phyloP scores from a whole-genome alignment of 257 asterid species.

The Euphrasia confusa region DNA sequence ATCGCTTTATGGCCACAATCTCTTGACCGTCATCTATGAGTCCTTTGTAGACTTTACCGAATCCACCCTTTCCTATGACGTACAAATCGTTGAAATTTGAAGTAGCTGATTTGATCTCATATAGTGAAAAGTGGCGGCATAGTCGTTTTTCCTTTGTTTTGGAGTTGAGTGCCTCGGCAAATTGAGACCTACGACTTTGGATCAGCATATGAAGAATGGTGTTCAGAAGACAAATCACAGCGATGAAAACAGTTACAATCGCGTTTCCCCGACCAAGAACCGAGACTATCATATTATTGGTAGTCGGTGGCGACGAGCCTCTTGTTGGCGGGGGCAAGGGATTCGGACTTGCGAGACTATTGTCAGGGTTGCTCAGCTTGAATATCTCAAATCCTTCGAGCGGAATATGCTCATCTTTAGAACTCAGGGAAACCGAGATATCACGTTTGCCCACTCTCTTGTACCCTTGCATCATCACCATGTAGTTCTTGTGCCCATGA shows the following conservation, averaged over 20 bases:
- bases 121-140: slow-evolving; percentile 46
- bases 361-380: slow-evolving; percentile 63
- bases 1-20: slow-evolving; percentile 51
- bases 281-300: slow-evolving; percentile 5
- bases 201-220: slow-evolving; percentile 31
- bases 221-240: slow-evolving; percentile 37
- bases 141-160: slow-evolving; percentile 27
- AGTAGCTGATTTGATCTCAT: slow-evolving; percentile 44
- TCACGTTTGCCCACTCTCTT: slow-evolving; percentile 42
- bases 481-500: slow-evolving; percentile 41
- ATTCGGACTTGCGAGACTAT: slow-evolving; percentile 47
- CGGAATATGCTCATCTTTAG: slow-evolving; percentile 31
- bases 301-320: slow-evolving; percentile 15
- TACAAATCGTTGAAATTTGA: slow-evolving; percentile 32
- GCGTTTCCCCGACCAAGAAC: slow-evolving; percentile 33
- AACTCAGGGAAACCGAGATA: slow-evolving; percentile 40
- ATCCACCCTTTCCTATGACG: slow-evolving; percentile 60
- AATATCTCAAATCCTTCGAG: slow-evolving; percentile 62
- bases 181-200: slow-evolving; percentile 25
- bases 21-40: slow-evolving; percentile 33
- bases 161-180: slow-evolving; percentile 26
- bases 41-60: slow-evolving; percentile 43
- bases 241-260: slow-evolving; percentile 32
- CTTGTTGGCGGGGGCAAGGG: slow-evolving; percentile 22
- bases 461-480: slow-evolving; percentile 54